A percentile compares a stretch with the other conserved stretches of the same genome.
Evolutionary conservation across 495 filamentous ascomycete species (phyloP).

Genomic region (Aspergillus panamensis): DNA sequence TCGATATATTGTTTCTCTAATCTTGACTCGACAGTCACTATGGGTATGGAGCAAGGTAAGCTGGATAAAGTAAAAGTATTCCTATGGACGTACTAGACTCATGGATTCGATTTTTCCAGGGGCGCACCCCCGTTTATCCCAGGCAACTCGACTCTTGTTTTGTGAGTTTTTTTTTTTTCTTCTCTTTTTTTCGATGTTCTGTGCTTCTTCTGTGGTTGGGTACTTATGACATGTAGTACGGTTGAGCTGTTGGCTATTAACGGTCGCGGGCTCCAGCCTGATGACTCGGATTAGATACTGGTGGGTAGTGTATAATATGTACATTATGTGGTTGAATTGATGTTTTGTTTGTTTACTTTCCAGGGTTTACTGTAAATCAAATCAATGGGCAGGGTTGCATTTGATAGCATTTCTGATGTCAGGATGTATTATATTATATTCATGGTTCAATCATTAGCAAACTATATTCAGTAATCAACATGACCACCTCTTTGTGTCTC

Average conservation of each 20-base stretch:
- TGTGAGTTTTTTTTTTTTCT: slow-evolving; percentile 22
- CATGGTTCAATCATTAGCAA: no score
- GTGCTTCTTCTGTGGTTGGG: background rate
- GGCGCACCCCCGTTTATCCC: slow-evolving; percentile 24
- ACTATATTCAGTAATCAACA: no score
- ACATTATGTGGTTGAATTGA: no score
- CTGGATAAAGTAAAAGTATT: background rate
- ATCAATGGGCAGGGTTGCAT: no score
- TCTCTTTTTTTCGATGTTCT: background rate
- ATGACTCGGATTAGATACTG: slow-evolving; percentile 11
- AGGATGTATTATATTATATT: no score
- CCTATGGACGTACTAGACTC: background rate
- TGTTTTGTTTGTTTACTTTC: no score
- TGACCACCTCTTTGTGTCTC: no score
- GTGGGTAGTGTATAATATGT: no score
- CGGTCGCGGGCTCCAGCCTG: slow-evolving; percentile 11
- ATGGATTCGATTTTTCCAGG: slow-evolving; percentile 1
- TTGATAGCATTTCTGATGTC: no score
- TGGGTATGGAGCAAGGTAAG: slow-evolving; percentile 25
- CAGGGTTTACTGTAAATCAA: no score
- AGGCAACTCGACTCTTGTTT: slow-evolving; percentile 22
- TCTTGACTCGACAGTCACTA: slow-evolving; percentile 16
- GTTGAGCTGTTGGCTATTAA: slow-evolving; percentile 23
- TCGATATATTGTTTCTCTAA: no score
- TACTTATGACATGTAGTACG: slow-evolving; percentile 10